These are phyloP conservation scores for Asclepias syriaca DNA, from an alignment of 257 asterid genomes.

Conservation along the genomic window DNA sequence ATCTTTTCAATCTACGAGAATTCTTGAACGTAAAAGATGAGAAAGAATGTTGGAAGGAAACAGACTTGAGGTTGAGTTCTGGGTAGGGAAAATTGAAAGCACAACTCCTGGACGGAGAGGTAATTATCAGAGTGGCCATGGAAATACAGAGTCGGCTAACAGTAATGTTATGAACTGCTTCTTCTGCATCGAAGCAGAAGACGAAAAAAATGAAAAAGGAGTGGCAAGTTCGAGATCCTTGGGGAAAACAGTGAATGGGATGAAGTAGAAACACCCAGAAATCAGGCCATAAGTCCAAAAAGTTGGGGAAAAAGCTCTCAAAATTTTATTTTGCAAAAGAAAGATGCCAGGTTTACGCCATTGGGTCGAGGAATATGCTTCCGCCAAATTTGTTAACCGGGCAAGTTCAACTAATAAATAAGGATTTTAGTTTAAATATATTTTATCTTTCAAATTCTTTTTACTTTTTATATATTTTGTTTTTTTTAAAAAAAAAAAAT, in stretches of 20 bases:
- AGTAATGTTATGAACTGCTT: constrained; percentile 8
- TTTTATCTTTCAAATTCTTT: no score
- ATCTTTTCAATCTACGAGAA: constrained; percentile 18
- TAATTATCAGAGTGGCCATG: constrained; percentile 45
- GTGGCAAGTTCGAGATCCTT: constrained; percentile 12
- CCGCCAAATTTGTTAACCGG: neutral
- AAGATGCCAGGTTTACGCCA: neutral
- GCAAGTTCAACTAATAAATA: no score
- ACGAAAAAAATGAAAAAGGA: neutral
- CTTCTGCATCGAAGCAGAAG: constrained; percentile 32
- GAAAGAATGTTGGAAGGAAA: constrained; percentile 14
- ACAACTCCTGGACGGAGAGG: constrained; percentile 27
- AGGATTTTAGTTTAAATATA: no score
- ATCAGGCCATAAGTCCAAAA: neutral
- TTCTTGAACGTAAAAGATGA: constrained; percentile 24
- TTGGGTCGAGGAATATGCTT: neutral
- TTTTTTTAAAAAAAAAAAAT: no score
- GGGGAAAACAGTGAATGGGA: constrained; percentile 16
- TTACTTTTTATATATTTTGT: no score
- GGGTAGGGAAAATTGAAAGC: constrained; percentile 24
- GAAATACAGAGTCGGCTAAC: constrained; percentile 2
- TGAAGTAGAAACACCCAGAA: neutral
- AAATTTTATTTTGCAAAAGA: no score
- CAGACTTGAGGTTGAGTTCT: constrained; percentile 8
- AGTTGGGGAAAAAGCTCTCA: neutral